Conservation (phyloP, 805 yeast genomes). For the Pichia heedii region DNA sequence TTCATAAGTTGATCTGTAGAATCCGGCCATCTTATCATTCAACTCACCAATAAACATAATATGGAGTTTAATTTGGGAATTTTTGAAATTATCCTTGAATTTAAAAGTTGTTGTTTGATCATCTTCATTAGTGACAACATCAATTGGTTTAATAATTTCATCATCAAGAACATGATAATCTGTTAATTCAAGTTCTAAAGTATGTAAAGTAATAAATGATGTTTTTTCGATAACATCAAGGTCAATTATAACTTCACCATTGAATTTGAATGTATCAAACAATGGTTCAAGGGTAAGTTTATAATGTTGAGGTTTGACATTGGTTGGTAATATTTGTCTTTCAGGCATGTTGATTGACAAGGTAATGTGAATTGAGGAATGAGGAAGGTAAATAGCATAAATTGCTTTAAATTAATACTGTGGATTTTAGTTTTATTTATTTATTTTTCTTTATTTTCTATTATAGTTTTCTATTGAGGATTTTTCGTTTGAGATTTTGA, state of each 20-base stretch:
- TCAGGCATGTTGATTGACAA: constrained; percentile 4
- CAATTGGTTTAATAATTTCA: constrained; percentile 15
- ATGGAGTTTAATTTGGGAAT: constrained; percentile 21
- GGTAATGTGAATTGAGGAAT: neutral
- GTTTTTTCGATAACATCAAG: constrained; percentile 39
- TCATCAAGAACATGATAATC: constrained; percentile 15
- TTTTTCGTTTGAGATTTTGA: too few relatives aligned
- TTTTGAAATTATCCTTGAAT: constrained; percentile 32
- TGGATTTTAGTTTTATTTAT: too few relatives aligned
- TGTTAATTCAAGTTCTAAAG: constrained; percentile 22
- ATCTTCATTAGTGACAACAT: constrained; percentile 32
- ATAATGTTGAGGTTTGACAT: constrained; percentile 73
- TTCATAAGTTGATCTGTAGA: constrained; percentile 43
- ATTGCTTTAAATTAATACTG: too few relatives aligned
- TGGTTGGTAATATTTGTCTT: constrained; percentile 29
- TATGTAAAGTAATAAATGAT: constrained; percentile 38
- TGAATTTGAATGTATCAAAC: constrained; percentile 35
- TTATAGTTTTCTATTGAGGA: too few relatives aligned
- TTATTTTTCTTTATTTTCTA: too few relatives aligned
- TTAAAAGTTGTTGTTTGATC: constrained; percentile 58
- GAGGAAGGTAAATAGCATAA: neutral
- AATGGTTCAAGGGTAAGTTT: constrained; percentile 40
- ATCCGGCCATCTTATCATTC: constrained; percentile 50
- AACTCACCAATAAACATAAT: constrained; percentile 36
- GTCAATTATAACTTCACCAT: constrained; percentile 45